Conservation (phyloP, 306 rosid genomes). For the Mimosa pudica region DNA sequence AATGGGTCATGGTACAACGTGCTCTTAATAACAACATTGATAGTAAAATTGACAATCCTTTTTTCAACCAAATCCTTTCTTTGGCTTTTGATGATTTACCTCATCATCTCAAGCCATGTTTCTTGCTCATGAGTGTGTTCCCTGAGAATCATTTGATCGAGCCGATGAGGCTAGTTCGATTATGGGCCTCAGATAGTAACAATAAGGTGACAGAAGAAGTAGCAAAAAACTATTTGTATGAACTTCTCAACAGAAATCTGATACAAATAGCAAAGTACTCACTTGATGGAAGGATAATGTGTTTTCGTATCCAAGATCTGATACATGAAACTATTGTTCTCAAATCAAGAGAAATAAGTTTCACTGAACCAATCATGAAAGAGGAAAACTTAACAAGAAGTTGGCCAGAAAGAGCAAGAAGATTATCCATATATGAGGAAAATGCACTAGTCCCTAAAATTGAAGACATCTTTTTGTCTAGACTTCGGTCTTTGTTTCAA, state of each 20-base stretch:
- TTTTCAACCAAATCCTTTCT: neutral
- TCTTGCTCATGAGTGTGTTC: neutral
- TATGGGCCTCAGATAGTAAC: neutral
- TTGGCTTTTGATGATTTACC: conserved; percentile 10
- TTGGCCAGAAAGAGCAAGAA: conserved; percentile 8
- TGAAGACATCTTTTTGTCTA: neutral
- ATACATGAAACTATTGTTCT: neutral
- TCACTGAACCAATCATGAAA: neutral
- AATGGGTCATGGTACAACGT: neutral
- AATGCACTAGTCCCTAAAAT: neutral
- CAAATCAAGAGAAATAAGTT: neutral
- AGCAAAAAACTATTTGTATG: neutral
- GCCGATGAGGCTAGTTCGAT: conserved; percentile 1
- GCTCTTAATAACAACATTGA: neutral
- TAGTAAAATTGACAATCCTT: neutral
- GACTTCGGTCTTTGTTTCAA: neutral
- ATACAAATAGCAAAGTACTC: neutral
- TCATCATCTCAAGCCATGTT: neutral
- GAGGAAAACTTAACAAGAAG: neutral
- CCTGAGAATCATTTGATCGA: neutral
- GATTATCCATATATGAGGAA: neutral
- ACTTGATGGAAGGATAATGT: neutral
- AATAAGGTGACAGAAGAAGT: neutral
- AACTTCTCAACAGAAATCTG: neutral
- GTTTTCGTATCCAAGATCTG: neutral